Conservation (phyloP, 768 basidiomycete species). For the Artomyces pyxidatus region DNA sequence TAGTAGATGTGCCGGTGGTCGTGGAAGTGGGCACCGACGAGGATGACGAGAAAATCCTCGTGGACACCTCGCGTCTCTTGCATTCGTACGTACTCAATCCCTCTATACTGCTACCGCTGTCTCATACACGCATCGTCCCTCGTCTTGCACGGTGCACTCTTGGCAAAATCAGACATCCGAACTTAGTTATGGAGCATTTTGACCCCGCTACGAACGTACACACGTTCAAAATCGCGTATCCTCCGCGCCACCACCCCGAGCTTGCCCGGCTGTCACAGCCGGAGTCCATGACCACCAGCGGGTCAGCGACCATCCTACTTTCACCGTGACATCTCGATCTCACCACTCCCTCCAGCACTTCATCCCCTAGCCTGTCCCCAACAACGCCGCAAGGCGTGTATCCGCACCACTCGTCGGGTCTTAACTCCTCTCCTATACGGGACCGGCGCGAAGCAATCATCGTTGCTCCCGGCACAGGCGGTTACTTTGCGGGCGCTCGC, state of each 20-base stretch:
- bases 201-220: not conserved
- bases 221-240: not conserved
- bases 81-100: not conserved
- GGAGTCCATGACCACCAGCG: not conserved
- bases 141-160: too few relatives aligned
- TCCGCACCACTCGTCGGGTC: not conserved
- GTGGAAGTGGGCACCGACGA: not conserved
- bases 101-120: not conserved
- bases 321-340: not conserved
- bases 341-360: conserved; percentile 29
- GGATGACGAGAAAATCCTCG: not conserved
- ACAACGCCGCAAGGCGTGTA: not conserved
- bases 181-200: not conserved
- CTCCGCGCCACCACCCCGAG: not conserved
- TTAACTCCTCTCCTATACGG: not conserved
- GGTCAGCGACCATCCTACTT: not conserved
- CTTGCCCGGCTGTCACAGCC: not conserved
- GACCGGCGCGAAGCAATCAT: not conserved
- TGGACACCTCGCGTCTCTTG: not conserved
- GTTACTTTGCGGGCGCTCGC: not conserved
- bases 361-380: conserved; percentile 58
- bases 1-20: too few relatives aligned
- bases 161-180: not conserved
- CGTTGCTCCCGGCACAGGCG: not conserved
- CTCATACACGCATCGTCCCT: too few relatives aligned